Base-by-base conservation (phyloP, 78 protist genomes). In the Dictyostelium purpureum region DNA sequence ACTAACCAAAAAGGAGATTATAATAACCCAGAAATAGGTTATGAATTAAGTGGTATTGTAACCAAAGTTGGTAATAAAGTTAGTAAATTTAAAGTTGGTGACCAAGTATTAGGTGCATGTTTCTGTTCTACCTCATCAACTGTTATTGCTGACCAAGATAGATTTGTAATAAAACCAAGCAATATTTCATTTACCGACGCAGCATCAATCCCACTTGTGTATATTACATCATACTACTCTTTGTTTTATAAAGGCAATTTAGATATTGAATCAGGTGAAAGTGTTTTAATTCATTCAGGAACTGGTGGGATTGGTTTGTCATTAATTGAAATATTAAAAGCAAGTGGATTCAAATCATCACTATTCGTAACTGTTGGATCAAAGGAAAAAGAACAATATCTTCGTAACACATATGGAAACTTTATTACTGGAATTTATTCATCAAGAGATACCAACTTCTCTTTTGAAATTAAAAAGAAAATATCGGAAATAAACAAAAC, bases 371-470 rank as follows among this genome's bases (percentile, higher is more conserved):
- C 94, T 3, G 87, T 54, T 26, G 87, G 82, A 0, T 56, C 82
- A 1, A 37, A 57, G 3, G 94, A 79, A 24, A 88, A 76, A 19
- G 26, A 76, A 43, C 76, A 88, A n/a, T 77, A n/a, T n/a, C 59
- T 88, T 2, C 49, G 5, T 1, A n/a, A 67, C 7, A 16, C 18
- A 2, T 88, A 66, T 54, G 88, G 94, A 5, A 49, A 47, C 19
- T 54, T 67, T 21, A 67, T 67, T 2, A 67, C 75, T 21, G 75
- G 12, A 2, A 67, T 67, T 38, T 67, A 67, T 38, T 67, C 75
- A 18, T 12, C 75, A 1, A 67, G 9, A 67, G 21, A 33, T 1
- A 67, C 75, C 31, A 49, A 67, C 6, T 67, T 21, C 31, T 43
- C 19, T 26, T n/a, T 16, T 1, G 65, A 33, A 43, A 80, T 45